Conservation (phyloP, 2,329 filamentous ascomycete species). For the Bipolaris oryzae region DNA sequence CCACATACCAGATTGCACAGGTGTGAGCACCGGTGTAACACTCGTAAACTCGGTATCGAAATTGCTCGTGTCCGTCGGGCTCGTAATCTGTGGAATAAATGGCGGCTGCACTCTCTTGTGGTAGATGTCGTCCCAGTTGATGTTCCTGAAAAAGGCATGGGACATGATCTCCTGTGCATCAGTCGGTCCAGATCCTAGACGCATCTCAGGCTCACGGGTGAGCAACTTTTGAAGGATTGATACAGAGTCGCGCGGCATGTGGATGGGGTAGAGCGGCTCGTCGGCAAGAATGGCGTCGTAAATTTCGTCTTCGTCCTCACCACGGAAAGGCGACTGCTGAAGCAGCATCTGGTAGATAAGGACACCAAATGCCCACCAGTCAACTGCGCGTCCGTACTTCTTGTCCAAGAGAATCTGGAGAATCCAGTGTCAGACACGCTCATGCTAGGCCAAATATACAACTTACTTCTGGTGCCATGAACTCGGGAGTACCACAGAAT, state of each 20-base stretch:
- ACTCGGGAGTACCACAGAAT: conserved; percentile 99
- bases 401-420: conserved; percentile 90
- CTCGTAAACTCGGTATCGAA: conserved; percentile 99
- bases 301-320: conserved; percentile 98
- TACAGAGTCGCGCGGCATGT: conserved; percentile 97
- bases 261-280: conserved; percentile 95
- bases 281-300: conserved; percentile 98
- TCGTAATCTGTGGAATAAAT: conserved; percentile 88
- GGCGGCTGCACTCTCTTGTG: conserved; percentile 90
- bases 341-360: conserved; percentile 99
- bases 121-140: conserved; percentile 99
- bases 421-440: background rate
- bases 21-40: conserved; percentile 94
- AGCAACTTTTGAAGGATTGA: conserved; percentile 97
- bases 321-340: conserved; percentile 97
- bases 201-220: conserved; percentile 90
- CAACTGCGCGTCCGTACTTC: conserved; percentile 95
- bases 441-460: background rate
- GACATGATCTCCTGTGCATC: conserved; percentile 99
- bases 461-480: conserved; percentile 93
- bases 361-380: conserved; percentile 99
- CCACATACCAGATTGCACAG: conserved; percentile 89
- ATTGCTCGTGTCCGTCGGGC: conserved; percentile 97
- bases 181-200: conserved; percentile 90
- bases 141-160: conserved; percentile 95